Evolutionary conservation across 2,329 filamentous ascomycete genomes (phyloP).

Genomic region (Cladorrhinum sp.): DNA sequence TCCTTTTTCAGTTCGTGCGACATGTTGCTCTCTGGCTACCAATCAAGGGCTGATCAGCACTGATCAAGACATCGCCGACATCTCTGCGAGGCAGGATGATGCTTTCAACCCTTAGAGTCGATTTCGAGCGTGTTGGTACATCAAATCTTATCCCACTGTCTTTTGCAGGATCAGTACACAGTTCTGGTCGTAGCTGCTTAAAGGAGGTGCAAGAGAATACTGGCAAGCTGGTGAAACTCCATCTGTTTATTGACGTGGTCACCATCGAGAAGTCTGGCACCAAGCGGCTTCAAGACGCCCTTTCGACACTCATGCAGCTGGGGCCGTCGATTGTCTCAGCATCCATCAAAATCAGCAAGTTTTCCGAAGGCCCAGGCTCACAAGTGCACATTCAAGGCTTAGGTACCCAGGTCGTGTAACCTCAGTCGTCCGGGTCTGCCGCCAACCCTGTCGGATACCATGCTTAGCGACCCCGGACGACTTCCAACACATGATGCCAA

Average conservation of each 20-base stretch:
- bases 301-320: no score
- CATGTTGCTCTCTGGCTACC: not conserved
- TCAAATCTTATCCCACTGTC: not conserved
- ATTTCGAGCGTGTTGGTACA: not conserved
- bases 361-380: not conserved
- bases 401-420: conserved; percentile 4
- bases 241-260: no score
- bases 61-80: not conserved
- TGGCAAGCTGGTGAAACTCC: not conserved
- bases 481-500: not conserved
- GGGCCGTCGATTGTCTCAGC: not conserved
- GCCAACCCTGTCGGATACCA: conserved; percentile 7
- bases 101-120: not conserved
- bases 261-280: no score
- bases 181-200: not conserved
- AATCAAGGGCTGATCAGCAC: not conserved
- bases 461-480: not conserved
- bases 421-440: conserved; percentile 7
- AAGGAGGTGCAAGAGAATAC: not conserved
- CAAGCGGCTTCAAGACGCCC: no score
- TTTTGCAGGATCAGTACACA: not conserved
- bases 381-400: not conserved
- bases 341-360: not conserved
- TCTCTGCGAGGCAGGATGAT: not conserved
- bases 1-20: not conserved